Base-by-base conservation (phyloP, 345 rosid genomes). In the Capsella bursapastoris region DNA sequence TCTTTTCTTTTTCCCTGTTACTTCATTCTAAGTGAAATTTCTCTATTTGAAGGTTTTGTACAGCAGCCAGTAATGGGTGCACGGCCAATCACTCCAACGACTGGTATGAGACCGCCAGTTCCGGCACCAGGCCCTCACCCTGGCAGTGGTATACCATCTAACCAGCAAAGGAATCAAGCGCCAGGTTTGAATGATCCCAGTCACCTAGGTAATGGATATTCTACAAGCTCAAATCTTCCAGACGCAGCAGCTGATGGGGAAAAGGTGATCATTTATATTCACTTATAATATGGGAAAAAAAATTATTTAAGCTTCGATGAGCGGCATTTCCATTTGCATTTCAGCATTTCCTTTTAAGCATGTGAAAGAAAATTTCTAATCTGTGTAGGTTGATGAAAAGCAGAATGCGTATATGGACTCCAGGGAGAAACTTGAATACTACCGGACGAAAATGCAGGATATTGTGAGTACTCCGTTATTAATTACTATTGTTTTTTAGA, bases 361-460 rank as follows among this genome's bases (percentile, higher is more conserved):
- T 70, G 51, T 44, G 55, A 67, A 60, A 68, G 31, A 64, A 52
- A 8, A 5, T 28, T 70, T 75, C 50, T 35, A 44, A 44, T 64
- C 53, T 67, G 18, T 77, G 80, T 71, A 95, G 97, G 87, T 64
- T 77, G 89, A 81, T 15, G 86, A 79, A 77, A 79, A 83, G 72
- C 85, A 82, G 75, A 89, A 87, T 69, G 70, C 78, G 56, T 87
- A 90, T 66, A 82, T 92, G 86, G 97, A 90, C 80, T 95, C 97
- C 25, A 90, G 80, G 69, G 97, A 92, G 86, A 95, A 95, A 85
- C 81, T 95, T 78, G 97, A 92, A 78, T 92, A 85, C 83, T 95
- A 90, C 83, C 89, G 97, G 64, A 35, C 84, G 8, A 95, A 88
- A 83, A 95, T 95, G 97, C 99, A 92, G 83, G 97, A 95, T 44